These are phyloP conservation scores for Fusarium kyushuense DNA, from an alignment of 2,329 filamentous ascomycete genomes.

Conservation along the genomic window DNA sequence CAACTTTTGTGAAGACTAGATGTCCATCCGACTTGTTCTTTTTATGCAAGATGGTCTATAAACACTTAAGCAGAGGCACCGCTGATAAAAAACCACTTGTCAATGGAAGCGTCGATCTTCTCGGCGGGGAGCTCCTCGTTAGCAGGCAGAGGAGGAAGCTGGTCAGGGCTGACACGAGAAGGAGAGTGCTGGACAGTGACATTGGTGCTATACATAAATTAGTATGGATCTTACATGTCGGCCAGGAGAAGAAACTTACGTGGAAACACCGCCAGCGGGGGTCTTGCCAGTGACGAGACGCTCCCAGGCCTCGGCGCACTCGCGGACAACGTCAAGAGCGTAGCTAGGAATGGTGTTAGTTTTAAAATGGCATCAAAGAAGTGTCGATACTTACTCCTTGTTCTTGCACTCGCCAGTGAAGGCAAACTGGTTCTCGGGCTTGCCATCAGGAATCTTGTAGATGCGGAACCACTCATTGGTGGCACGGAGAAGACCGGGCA, in stretches of 20 bases:
- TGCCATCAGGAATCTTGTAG: conserved; percentile 99
- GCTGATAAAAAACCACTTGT: conserved; percentile 99
- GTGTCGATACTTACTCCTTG: conserved; percentile 75
- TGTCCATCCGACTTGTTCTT: conserved; percentile 26
- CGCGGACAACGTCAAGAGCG: conserved; percentile 92
- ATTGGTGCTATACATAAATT: conserved; percentile 75
- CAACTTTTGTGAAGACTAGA: conserved; percentile 36
- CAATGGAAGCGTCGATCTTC: conserved; percentile 94
- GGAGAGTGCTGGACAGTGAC: conserved; percentile 78
- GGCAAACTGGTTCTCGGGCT: conserved; percentile 99
- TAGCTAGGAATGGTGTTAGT: conserved; percentile 66
- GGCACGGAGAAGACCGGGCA: conserved; percentile 94
- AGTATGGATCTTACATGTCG: conserved; percentile 39
- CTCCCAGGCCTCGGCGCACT: conserved; percentile 98
- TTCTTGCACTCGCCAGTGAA: conserved; percentile 99
- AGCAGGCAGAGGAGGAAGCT: conserved; percentile 81
- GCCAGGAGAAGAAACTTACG: conserved; percentile 68
- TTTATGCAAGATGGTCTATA: conserved; percentile 33
- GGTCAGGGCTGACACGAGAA: conserved; percentile 75
- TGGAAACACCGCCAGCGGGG: conserved; percentile 78
- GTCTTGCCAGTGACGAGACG: conserved; percentile 93
- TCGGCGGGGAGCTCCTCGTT: conserved; percentile 85
- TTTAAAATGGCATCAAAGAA: background rate
- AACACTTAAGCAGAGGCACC: conserved; percentile 82
- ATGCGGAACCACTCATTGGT: conserved; percentile 99